Evolutionary conservation across 495 filamentous ascomycete species (phyloP).

Genomic region (Parachaetomium inaequale): DNA sequence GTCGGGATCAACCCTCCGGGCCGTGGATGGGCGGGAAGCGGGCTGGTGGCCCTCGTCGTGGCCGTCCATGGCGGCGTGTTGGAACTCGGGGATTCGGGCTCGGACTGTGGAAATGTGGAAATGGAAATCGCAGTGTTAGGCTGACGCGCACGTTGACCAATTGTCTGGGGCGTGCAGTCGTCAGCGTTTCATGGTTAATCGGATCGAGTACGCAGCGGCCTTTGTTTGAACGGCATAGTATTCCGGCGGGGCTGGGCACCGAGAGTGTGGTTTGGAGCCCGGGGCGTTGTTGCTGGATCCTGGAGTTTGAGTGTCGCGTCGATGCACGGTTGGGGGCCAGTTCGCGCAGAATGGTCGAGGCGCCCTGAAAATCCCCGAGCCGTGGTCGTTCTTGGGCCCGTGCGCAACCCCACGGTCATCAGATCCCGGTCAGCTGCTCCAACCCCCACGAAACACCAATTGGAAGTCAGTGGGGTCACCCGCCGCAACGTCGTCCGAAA

Average conservation of each 20-base stretch:
- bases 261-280: background rate
- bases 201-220: background rate
- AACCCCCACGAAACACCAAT: too few relatives aligned
- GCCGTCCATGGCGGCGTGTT: conserved; percentile 18
- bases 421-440: conserved; percentile 8
- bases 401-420: conserved; percentile 11
- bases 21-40: conserved; percentile 24
- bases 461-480: too few relatives aligned
- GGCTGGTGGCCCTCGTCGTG: conserved; percentile 21
- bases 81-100: background rate
- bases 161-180: background rate
- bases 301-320: background rate
- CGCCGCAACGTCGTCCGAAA: too few relatives aligned
- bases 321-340: background rate
- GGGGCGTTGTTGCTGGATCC: background rate
- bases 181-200: conserved; percentile 4
- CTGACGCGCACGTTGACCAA: background rate
- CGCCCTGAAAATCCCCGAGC: conserved; percentile 13
- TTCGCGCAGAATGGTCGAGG: background rate
- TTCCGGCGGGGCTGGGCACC: background rate
- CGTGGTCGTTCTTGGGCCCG: conserved; percentile 18
- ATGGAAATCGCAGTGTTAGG: background rate
- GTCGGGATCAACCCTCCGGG: conserved; percentile 17
- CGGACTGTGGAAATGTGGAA: background rate
- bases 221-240: background rate